These are phyloP conservation scores for Blastomyces parvus DNA, from an alignment of 2,329 filamentous ascomycete genomes.

Conservation along the genomic window DNA sequence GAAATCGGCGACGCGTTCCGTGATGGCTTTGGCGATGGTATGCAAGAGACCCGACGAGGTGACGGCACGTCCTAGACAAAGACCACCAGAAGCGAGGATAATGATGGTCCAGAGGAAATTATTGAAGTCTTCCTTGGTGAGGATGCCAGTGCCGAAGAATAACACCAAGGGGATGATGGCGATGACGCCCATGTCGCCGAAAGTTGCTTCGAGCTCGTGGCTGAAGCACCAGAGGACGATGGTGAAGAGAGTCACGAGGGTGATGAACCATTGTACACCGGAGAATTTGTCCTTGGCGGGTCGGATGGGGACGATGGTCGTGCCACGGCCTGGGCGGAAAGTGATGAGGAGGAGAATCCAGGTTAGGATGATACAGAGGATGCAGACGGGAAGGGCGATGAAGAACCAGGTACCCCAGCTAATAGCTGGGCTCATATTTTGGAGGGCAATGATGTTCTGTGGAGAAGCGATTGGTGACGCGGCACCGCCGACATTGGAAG, in stretches of 20 bases:
- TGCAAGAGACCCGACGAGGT: constrained; percentile 86
- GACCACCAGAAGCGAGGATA: constrained; percentile 86
- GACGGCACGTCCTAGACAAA: constrained; percentile 88
- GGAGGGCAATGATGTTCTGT: constrained; percentile 91
- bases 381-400: constrained; percentile 82
- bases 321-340: constrained; percentile 76
- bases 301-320: constrained; percentile 82
- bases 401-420: constrained; percentile 98
- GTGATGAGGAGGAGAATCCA: constrained; percentile 78
- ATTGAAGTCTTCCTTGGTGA: constrained; percentile 99
- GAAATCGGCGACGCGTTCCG: constrained; percentile 61
- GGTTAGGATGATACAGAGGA: constrained; percentile 77
- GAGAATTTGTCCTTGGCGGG: constrained; percentile 82
- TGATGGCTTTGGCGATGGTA: constrained; percentile 73
- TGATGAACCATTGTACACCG: constrained; percentile 88
- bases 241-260: constrained; percentile 67
- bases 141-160: constrained; percentile 91
- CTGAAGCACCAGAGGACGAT: constrained; percentile 88
- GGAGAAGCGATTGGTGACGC: constrained; percentile 95
- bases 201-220: constrained; percentile 75
- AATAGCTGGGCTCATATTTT: constrained; percentile 86
- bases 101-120: constrained; percentile 99
- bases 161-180: constrained; percentile 91
- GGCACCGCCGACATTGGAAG: constrained; percentile 92
- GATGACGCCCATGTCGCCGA: constrained; percentile 97